phyloP scores from a whole-genome alignment of 108 stramenopile genomes.

The Heterococcus sp. region DNA sequence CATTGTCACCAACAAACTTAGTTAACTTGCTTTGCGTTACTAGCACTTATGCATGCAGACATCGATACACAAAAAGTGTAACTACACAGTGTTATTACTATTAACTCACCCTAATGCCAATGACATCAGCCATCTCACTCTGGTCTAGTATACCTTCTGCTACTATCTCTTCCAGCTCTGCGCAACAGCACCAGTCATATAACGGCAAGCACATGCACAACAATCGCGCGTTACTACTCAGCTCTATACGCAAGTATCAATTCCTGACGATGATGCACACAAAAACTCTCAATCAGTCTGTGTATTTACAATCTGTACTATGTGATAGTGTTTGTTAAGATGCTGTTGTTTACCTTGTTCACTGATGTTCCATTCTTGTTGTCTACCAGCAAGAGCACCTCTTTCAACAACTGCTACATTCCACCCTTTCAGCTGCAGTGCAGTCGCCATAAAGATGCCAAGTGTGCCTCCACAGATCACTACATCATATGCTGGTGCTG shows the following conservation, averaged over 20 bases:
- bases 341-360: not conserved
- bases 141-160: not conserved
- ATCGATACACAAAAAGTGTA: not conserved
- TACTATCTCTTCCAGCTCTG: not conserved
- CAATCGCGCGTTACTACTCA: no score
- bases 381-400: constrained; percentile 70
- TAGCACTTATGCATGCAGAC: not conserved
- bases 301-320: not conserved
- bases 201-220: not conserved
- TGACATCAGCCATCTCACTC: not conserved
- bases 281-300: no score
- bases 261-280: no score
- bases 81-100: not conserved
- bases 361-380: constrained; percentile 92
- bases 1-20: not conserved
- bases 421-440: constrained; percentile 71
- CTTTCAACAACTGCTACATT: constrained; percentile 76
- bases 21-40: not conserved
- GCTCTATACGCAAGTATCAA: no score
- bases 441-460: constrained; percentile 80
- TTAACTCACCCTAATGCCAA: not conserved
- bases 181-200: not conserved
- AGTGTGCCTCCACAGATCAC: constrained; percentile 83
- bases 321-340: not conserved
- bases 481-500: constrained; percentile 59